Conservation (phyloP, 495 filamentous ascomycete species). For the Lineolata rhizophorae region DNA sequence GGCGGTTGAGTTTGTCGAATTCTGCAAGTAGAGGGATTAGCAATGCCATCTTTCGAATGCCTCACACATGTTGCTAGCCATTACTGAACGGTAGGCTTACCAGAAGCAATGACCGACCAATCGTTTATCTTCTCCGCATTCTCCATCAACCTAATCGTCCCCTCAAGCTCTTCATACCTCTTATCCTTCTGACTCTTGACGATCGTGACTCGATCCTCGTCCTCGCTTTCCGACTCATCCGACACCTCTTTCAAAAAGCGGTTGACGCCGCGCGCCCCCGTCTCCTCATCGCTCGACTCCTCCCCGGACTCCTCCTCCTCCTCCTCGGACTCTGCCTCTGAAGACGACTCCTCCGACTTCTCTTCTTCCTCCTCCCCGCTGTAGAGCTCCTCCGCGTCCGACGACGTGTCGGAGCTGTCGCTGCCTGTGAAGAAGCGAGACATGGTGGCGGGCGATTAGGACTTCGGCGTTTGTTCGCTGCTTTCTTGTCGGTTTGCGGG, state of each 20-base stretch:
- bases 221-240: slow-evolving; percentile 47
- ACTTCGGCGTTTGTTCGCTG: no score
- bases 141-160: slow-evolving; percentile 69
- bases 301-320: slow-evolving; percentile 25
- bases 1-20: slow-evolving; percentile 92
- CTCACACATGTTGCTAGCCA: neutral
- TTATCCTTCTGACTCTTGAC: slow-evolving; percentile 98
- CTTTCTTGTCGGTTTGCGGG: no score
- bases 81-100: slow-evolving; percentile 27
- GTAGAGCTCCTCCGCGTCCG: slow-evolving; percentile 86
- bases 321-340: slow-evolving; percentile 31
- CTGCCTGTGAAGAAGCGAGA: slow-evolving; percentile 94
- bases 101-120: slow-evolving; percentile 78
- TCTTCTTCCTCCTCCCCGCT: slow-evolving; percentile 46
- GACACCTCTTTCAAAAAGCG: slow-evolving; percentile 56
- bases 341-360: slow-evolving; percentile 11
- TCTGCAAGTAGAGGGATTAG: no score
- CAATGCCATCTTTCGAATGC: slow-evolving; percentile 5
- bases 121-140: slow-evolving; percentile 95
- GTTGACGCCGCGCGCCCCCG: slow-evolving; percentile 42
- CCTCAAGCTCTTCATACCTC: slow-evolving; percentile 78
- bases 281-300: slow-evolving; percentile 35
- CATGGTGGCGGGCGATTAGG: slow-evolving; percentile 35
- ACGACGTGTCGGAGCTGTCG: slow-evolving; percentile 71
- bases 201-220: slow-evolving; percentile 59